phyloP scores from a whole-genome alignment of 2,329 filamentous ascomycete genomes.

The Colletotrichum phormii region DNA sequence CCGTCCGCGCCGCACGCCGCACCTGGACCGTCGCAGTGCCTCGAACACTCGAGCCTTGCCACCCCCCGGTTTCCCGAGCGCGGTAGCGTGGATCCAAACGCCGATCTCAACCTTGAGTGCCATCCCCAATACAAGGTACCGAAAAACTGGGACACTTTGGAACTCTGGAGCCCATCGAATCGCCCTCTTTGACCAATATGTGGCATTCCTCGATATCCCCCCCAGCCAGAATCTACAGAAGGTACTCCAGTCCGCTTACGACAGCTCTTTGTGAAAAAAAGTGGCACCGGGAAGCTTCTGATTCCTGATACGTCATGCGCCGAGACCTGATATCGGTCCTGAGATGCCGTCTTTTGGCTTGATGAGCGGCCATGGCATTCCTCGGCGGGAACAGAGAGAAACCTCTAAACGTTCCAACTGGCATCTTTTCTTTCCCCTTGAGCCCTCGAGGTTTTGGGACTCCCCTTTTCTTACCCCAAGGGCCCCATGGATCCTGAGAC shows the following conservation, averaged over 20 bases:
- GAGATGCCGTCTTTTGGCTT: conserved; percentile 8
- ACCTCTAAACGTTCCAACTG: not conserved
- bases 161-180: not conserved
- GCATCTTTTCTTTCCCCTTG: not conserved
- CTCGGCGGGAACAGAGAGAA: conserved; percentile 11
- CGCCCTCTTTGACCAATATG: not conserved
- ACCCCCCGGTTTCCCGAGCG: conserved; percentile 16
- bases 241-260: conserved; percentile 19
- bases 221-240: not conserved
- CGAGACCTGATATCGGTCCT: conserved; percentile 29
- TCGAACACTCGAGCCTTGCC: conserved; percentile 2
- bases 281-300: conserved; percentile 1
- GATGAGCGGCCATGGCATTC: conserved; percentile 13
- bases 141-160: not conserved
- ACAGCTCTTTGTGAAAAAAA: conserved; percentile 23
- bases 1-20: too few relatives aligned
- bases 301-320: conserved; percentile 22
- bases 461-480: too few relatives aligned
- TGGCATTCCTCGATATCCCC: not conserved
- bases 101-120: conserved; percentile 30
- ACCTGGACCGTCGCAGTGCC: conserved; percentile 5
- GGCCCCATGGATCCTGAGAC: not conserved
- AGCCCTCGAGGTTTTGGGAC: not conserved
- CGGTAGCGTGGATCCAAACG: conserved; percentile 32
- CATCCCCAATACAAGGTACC: not conserved